These are phyloP conservation scores for Diaporthe longicolla DNA, from an alignment of 2,329 filamentous ascomycete species.

Conservation along the genomic window DNA sequence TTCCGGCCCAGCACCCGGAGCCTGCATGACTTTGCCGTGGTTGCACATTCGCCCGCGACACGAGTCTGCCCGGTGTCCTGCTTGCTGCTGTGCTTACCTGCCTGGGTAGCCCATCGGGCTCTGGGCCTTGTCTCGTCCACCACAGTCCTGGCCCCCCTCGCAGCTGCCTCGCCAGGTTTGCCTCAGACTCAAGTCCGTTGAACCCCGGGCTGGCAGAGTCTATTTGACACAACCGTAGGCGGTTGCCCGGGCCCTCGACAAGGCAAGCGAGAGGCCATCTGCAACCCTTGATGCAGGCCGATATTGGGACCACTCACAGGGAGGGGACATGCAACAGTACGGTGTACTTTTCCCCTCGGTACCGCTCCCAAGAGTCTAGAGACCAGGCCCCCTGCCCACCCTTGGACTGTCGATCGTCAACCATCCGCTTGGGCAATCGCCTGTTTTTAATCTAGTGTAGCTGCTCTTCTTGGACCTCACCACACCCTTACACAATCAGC, in stretches of 20 bases:
- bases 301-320: constrained; percentile 26
- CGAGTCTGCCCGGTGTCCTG: background rate
- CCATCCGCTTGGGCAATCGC: constrained; percentile 27
- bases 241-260: background rate
- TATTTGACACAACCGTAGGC: constrained; percentile 10
- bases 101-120: background rate
- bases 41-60: background rate
- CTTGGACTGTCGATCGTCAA: constrained; percentile 27
- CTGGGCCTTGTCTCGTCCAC: background rate
- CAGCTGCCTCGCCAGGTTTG: background rate
- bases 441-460: constrained; percentile 29
- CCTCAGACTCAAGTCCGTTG: background rate
- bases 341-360: constrained; percentile 28
- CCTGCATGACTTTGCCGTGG: constrained; percentile 10
- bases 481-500: constrained; percentile 31
- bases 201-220: background rate
- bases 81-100: background rate
- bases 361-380: constrained; percentile 16
- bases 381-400: constrained; percentile 12
- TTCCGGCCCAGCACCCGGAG: constrained; percentile 17
- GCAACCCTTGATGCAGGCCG: constrained; percentile 36
- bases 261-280: constrained; percentile 23
- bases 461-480: constrained; percentile 22
- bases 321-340: constrained; percentile 12
- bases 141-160: background rate